Conservation (phyloP, 2,329 filamentous ascomycete genomes). For the Fusarium drepaniforme region DNA sequence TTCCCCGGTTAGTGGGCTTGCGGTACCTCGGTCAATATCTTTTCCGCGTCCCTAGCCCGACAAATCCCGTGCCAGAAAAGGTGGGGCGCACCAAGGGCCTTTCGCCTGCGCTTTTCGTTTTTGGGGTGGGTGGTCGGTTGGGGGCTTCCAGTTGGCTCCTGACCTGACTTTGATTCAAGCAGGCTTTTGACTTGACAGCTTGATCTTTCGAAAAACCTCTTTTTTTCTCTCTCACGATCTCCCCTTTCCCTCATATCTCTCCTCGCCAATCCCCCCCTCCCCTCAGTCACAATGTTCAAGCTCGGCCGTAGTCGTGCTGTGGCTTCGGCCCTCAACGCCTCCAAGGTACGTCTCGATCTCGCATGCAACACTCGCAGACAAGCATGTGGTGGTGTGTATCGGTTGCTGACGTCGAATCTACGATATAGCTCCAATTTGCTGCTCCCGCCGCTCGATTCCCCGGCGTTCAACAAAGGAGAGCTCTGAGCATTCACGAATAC, state of each 20-base stretch:
- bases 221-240: conserved; percentile 20
- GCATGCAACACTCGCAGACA: neutral
- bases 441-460: conserved; percentile 68
- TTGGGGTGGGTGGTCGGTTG: conserved; percentile 25
- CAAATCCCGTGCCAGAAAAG: conserved; percentile 44
- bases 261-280: conserved; percentile 39
- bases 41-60: conserved; percentile 39
- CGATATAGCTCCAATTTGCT: conserved; percentile 48
- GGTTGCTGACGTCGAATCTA: conserved; percentile 26
- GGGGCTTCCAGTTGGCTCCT: conserved; percentile 27
- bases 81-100: conserved; percentile 19
- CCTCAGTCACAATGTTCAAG: conserved; percentile 78
- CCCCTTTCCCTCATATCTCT: conserved; percentile 15
- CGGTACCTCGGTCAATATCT: conserved; percentile 35
- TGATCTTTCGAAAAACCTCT: conserved; percentile 39
- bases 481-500: conserved; percentile 98
- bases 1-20: conserved; percentile 1
- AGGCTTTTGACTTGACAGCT: conserved; percentile 34
- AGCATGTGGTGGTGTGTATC: conserved; percentile 4
- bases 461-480: conserved; percentile 84
- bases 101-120: conserved; percentile 8
- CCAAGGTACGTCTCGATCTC: conserved; percentile 70
- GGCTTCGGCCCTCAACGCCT: conserved; percentile 82
- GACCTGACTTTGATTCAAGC: conserved; percentile 27
- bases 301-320: conserved; percentile 85